A percentile compares a stretch with the other conserved stretches of the same genome.
phyloP scores from a whole-genome alignment of 306 rosid species.

The Boehmeria nivea region DNA sequence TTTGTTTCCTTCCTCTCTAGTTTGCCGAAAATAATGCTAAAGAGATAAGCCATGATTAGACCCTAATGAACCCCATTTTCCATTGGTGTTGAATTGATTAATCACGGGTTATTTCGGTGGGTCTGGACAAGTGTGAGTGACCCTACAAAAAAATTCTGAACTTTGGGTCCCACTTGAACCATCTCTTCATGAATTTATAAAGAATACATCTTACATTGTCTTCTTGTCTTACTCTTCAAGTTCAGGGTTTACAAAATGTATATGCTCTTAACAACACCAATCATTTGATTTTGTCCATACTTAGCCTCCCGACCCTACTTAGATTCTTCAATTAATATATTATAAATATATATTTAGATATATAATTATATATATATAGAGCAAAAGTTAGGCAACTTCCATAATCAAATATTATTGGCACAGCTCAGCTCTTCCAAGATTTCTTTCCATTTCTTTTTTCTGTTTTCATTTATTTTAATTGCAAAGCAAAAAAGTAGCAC shows the following conservation, averaged over 20 bases:
- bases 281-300: slow-evolving; percentile 33
- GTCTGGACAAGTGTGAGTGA: background rate
- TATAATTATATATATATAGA: too few species aligned
- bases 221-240: slow-evolving; percentile 19
- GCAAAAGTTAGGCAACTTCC: too few species aligned
- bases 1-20: background rate
- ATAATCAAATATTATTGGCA: too few species aligned
- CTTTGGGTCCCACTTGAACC: too few species aligned
- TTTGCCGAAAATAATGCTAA: slow-evolving; percentile 7
- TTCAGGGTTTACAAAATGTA: slow-evolving; percentile 19
- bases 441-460: background rate
- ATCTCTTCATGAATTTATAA: too few species aligned
- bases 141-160: too few species aligned
- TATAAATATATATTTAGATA: too few species aligned
- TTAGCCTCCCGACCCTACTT: slow-evolving; percentile 26
- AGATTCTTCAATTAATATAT: slow-evolving; percentile 12
- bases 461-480: background rate
- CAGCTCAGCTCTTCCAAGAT: background rate
- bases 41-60: background rate
- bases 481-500: background rate
- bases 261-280: slow-evolving; percentile 26
- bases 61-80: background rate
- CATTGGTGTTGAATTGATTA: background rate
- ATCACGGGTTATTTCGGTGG: slow-evolving; percentile 5
- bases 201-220: background rate